Evolutionary conservation across 23 red algal genomes (phyloP), one percentile per base, ranked within the genome.

Genomic region (Gracilaria vermiculophylla): DNA sequence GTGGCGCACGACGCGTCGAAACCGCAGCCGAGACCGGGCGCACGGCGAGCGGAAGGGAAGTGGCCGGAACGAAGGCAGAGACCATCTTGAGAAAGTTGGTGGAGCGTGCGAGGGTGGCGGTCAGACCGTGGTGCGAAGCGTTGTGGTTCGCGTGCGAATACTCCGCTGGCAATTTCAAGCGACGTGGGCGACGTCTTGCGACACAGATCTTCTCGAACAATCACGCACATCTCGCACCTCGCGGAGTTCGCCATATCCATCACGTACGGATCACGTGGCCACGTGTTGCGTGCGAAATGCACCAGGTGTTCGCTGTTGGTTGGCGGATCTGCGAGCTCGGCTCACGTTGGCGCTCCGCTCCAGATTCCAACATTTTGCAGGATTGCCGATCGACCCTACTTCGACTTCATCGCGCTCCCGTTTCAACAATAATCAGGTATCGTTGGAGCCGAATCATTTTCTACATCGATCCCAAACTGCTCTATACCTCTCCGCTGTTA

Each of bases 1-100:
- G 54, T 39, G 80, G 80, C 35, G 90, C 80, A 10, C 60, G 52
- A 76, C 58, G 76, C 34, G 56, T 43, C 23, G 87, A 91, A 4
- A 78, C 70, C 20, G 84, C 69, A 16, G 43, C 43, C 20, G 84
- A 36, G 37, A 42, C 39, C 4, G 67, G 72, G 57, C 53, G 39
- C 62, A 29, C 25, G 3, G 75, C 45, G 16, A 47, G 43, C 36
- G 75, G 55, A 20, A 80, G 75, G 3, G 73, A 69, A 53, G 51
- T 61, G 76, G 66, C 60, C 34, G 87, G 75, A 19, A 52, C 42
- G 67, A 73, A 73, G 17, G 67, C 67, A 19, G 67, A 73, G 39
- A 73, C 80, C 47, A 60, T 60, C 5, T 65, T 49, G 87, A 67
- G 19, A 64, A 53, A 81, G 58, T 31, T 72, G 73, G 60, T 53